Evolutionary conservation across 768 basidiomycete species (phyloP).

Genomic region (Hydnum rufescens): DNA sequence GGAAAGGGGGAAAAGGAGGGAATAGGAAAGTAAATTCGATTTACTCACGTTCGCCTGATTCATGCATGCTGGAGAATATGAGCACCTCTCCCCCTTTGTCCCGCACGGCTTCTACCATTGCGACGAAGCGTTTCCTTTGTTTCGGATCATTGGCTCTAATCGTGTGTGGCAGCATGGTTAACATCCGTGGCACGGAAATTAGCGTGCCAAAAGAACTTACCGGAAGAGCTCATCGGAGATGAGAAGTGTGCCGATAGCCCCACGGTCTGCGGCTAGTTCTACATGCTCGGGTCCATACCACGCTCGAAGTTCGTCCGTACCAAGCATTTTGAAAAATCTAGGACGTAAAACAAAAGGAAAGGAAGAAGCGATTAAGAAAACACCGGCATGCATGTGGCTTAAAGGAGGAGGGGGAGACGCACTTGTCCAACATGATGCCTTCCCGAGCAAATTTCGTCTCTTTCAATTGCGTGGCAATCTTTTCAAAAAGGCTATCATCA

Average conservation of each 20-base stretch:
- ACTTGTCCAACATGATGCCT: slow-evolving; percentile 82
- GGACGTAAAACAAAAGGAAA: slow-evolving; percentile 1
- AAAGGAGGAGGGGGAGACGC: background rate
- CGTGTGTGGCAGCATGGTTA: background rate
- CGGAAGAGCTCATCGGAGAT: slow-evolving; percentile 93
- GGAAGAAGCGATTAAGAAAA: background rate
- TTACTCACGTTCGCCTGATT: slow-evolving; percentile 83
- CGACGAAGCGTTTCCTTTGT: slow-evolving; percentile 66
- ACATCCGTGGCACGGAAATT: background rate
- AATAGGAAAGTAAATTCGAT: background rate
- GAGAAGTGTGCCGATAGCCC: slow-evolving; percentile 81
- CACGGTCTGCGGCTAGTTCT: slow-evolving; percentile 71
- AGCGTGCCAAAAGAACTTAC: slow-evolving; percentile 19
- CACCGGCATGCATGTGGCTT: slow-evolving; percentile 2
- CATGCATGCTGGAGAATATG: slow-evolving; percentile 99
- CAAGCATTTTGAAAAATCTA: slow-evolving; percentile 98
- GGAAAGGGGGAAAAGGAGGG: no score
- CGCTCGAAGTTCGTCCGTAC: slow-evolving; percentile 80
- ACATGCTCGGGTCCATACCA: slow-evolving; percentile 99
- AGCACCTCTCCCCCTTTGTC: slow-evolving; percentile 81
- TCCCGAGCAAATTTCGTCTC: slow-evolving; percentile 95
- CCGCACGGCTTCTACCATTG: slow-evolving; percentile 72
- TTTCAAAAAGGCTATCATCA: background rate
- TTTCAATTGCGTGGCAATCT: slow-evolving; percentile 62
- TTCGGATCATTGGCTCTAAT: slow-evolving; percentile 59